Conservation (phyloP, 306 rosid genomes). For the Bauhinia variegata region DNA sequence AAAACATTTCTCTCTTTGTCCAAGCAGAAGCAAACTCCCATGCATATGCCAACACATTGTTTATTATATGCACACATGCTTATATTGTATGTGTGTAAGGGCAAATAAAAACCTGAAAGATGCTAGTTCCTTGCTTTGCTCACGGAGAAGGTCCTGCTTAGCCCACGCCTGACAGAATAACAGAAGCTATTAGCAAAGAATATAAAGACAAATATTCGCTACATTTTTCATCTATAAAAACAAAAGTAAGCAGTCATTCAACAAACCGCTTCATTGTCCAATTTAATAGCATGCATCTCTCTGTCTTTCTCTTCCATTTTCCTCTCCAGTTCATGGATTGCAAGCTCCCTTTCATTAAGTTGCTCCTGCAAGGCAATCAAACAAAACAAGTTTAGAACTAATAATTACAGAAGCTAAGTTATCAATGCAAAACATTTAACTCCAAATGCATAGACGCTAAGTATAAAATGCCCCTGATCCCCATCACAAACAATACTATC, state of each 20-base stretch:
- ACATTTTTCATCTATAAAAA: neutral
- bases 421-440: slow-evolving; percentile 11
- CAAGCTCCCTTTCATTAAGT: slow-evolving; percentile 72
- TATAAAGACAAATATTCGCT: neutral
- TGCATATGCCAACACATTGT: neutral
- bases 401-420: slow-evolving; percentile 25
- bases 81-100: neutral
- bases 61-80: neutral
- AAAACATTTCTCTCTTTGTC: neutral
- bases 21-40: neutral
- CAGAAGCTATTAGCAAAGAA: slow-evolving; percentile 14
- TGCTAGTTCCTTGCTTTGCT: slow-evolving; percentile 85
- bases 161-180: slow-evolving; percentile 84
- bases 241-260: slow-evolving; percentile 30
- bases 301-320: slow-evolving; percentile 88
- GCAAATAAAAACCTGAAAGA: slow-evolving; percentile 69
- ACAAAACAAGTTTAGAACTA: slow-evolving; percentile 37
- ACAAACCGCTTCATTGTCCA: slow-evolving; percentile 93
- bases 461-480: slow-evolving; percentile 3
- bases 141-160: slow-evolving; percentile 85
- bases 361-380: slow-evolving; percentile 71
- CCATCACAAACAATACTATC: neutral
- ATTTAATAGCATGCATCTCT: slow-evolving; percentile 78
- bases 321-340: slow-evolving; percentile 77
- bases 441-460: slow-evolving; percentile 3